Conservation (phyloP, 495 filamentous ascomycete genomes). For the Aspergillus affinis region DNA sequence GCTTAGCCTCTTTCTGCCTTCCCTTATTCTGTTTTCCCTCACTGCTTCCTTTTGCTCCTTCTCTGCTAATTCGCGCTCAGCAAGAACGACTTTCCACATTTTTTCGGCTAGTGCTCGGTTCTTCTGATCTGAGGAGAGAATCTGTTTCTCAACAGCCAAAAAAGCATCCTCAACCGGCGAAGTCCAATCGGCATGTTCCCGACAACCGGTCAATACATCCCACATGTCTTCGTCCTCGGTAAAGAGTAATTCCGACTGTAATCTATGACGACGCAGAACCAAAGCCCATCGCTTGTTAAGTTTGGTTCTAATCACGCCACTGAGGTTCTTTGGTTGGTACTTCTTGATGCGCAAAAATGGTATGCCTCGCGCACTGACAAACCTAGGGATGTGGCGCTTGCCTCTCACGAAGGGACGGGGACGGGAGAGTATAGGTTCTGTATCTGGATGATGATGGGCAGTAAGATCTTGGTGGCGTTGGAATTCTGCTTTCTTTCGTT, state of each 20-base stretch:
- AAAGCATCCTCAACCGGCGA: constrained; percentile 19
- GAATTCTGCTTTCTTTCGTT: constrained; percentile 29
- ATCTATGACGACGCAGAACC: constrained; percentile 28
- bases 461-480: constrained; percentile 30
- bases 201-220: constrained; percentile 40
- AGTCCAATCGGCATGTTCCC: constrained; percentile 22
- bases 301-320: constrained; percentile 55
- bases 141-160: constrained; percentile 21
- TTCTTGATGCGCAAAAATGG: constrained; percentile 72
- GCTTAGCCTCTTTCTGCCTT: too few species aligned
- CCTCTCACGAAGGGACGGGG: constrained; percentile 49
- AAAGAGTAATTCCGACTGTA: constrained; percentile 38
- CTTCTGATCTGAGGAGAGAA: constrained; percentile 26
- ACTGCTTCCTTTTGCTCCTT: too few species aligned
- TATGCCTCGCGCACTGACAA: constrained; percentile 58
- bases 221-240: constrained; percentile 59
- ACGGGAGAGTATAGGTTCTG: constrained; percentile 40
- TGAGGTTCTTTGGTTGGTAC: constrained; percentile 61
- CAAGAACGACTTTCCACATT: constrained; percentile 46
- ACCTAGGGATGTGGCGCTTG: constrained; percentile 56
- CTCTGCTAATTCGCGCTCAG: constrained; percentile 37
- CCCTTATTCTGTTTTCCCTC: constrained; percentile 15
- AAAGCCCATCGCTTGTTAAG: constrained; percentile 41
- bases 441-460: constrained; percentile 37
- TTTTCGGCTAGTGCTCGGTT: constrained; percentile 31